These are phyloP conservation scores for Argentina anserina DNA, from an alignment of 306 rosid species.

Conservation along the genomic window DNA sequence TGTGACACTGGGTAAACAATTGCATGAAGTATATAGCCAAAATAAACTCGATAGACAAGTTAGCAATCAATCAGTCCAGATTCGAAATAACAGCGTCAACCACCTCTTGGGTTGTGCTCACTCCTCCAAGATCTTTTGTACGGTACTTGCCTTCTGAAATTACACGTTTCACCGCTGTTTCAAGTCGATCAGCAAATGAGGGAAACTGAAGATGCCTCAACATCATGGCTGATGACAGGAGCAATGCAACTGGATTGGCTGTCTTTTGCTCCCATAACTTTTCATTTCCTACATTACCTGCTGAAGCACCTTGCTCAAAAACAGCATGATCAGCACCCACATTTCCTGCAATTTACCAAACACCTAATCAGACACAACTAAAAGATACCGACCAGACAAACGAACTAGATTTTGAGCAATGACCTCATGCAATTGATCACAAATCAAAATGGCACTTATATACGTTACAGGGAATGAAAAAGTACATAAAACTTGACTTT, in stretches of 20 bases:
- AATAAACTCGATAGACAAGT: not conserved
- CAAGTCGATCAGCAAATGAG: slow-evolving; percentile 82
- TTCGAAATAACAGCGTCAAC: slow-evolving; percentile 68
- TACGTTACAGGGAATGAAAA: not conserved
- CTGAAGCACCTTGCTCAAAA: slow-evolving; percentile 98
- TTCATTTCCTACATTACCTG: slow-evolving; percentile 84
- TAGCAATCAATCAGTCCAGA: slow-evolving; percentile 43
- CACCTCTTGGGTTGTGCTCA: slow-evolving; percentile 80
- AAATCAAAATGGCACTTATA: not conserved
- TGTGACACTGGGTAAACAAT: slow-evolving; percentile 6
- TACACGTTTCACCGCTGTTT: slow-evolving; percentile 71
- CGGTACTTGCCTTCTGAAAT: slow-evolving; percentile 63
- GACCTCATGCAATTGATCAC: slow-evolving; percentile 1
- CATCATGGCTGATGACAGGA: slow-evolving; percentile 95
- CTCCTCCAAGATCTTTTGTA: slow-evolving; percentile 88
- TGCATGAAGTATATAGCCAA: not conserved
- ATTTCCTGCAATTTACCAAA: slow-evolving; percentile 54
- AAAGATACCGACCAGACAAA: not conserved
- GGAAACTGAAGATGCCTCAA: slow-evolving; percentile 94
- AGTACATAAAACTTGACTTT: not conserved
- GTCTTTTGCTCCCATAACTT: slow-evolving; percentile 51
- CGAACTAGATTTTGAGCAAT: not conserved
- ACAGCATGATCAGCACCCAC: slow-evolving; percentile 89
- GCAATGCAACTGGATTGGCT: slow-evolving; percentile 92
- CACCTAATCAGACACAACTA: slow-evolving; percentile 6